A percentile compares a stretch with the other conserved stretches of the same genome.
Evolutionary conservation across 169 alveolate genomes (phyloP).

Genomic region (Plasmodium knowlesi): DNA sequence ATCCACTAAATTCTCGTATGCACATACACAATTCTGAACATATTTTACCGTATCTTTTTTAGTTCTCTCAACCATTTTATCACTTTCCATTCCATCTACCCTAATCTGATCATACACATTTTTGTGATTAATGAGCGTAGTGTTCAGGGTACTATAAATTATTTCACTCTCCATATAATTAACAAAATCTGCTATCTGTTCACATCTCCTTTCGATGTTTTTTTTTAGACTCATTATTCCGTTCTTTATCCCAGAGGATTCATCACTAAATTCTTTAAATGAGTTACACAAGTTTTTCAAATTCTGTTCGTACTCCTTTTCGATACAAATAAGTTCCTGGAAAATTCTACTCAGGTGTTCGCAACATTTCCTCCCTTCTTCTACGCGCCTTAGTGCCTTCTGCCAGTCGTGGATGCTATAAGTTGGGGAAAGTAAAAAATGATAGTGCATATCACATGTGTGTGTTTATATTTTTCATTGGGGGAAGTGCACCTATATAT

Average conservation of each 20-base stretch:
- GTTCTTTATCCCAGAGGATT: slow-evolving; percentile 52
- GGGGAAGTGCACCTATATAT: not conserved
- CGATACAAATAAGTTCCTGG: slow-evolving; percentile 28
- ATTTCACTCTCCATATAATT: slow-evolving; percentile 53
- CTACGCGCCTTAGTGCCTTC: slow-evolving; percentile 53
- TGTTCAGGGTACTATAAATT: slow-evolving; percentile 46
- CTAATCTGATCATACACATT: slow-evolving; percentile 61
- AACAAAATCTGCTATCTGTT: slow-evolving; percentile 58
- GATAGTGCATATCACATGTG: not conserved
- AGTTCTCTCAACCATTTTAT: slow-evolving; percentile 25
- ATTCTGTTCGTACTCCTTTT: slow-evolving; percentile 46
- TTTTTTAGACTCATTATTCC: slow-evolving; percentile 48
- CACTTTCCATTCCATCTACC: slow-evolving; percentile 56
- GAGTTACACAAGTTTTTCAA: slow-evolving; percentile 26
- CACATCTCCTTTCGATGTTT: slow-evolving; percentile 67
- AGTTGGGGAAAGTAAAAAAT: not conserved
- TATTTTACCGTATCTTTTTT: slow-evolving; percentile 39
- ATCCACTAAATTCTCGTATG: slow-evolving; percentile 33
- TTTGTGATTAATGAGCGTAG: slow-evolving; percentile 34
- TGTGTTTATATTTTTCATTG: not conserved
- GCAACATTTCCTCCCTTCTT: slow-evolving; percentile 52
- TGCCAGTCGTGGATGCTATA: slow-evolving; percentile 45
- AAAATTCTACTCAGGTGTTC: slow-evolving; percentile 29
- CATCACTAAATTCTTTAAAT: slow-evolving; percentile 23
- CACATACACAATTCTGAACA: slow-evolving; percentile 42